Evolutionary conservation across 164 flowering plant genomes (phyloP).

Genomic region (Warburgia ugandensis): DNA sequence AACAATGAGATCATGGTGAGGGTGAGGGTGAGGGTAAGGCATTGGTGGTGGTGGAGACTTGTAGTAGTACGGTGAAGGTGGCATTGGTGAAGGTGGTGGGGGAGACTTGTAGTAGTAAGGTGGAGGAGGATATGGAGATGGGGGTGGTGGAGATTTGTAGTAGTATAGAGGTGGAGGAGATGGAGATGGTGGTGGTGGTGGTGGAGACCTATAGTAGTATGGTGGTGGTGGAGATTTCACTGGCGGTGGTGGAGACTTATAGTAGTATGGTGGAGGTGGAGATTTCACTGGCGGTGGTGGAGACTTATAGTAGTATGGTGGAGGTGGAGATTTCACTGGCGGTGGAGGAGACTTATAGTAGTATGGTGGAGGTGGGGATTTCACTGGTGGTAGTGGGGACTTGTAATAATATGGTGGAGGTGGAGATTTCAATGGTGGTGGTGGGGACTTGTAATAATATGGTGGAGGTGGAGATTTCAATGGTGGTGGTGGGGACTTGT

Average conservation of each 20-base stretch:
- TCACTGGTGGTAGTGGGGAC: slow-evolving; percentile 17
- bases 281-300: slow-evolving; percentile 21
- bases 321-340: slow-evolving; percentile 18
- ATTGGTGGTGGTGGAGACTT: slow-evolving; percentile 36
- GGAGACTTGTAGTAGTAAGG: slow-evolving; percentile 12
- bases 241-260: slow-evolving; percentile 28
- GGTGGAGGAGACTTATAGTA: slow-evolving; percentile 24
- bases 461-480: slow-evolving; percentile 31
- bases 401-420: slow-evolving; percentile 21
- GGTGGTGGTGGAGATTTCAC: slow-evolving; percentile 16
- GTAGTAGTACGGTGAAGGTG: slow-evolving; percentile 35
- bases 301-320: slow-evolving; percentile 17
- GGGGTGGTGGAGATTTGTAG: slow-evolving; percentile 31
- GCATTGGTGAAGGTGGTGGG: slow-evolving; percentile 15
- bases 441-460: slow-evolving; percentile 31
- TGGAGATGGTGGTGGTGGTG: slow-evolving; percentile 19
- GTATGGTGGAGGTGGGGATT: slow-evolving; percentile 19
- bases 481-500: slow-evolving; percentile 31
- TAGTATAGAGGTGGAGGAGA: slow-evolving; percentile 25
- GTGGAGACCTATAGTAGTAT: slow-evolving; percentile 26
- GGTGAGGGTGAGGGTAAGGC: slow-evolving; percentile 11
- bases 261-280: slow-evolving; percentile 28
- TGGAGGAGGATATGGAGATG: slow-evolving; percentile 13
- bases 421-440: slow-evolving; percentile 10
- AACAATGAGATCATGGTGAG: slow-evolving; percentile 23